Base-by-base conservation (phyloP, 2,329 filamentous ascomycete species). In the Davidsoniella australis region DNA sequence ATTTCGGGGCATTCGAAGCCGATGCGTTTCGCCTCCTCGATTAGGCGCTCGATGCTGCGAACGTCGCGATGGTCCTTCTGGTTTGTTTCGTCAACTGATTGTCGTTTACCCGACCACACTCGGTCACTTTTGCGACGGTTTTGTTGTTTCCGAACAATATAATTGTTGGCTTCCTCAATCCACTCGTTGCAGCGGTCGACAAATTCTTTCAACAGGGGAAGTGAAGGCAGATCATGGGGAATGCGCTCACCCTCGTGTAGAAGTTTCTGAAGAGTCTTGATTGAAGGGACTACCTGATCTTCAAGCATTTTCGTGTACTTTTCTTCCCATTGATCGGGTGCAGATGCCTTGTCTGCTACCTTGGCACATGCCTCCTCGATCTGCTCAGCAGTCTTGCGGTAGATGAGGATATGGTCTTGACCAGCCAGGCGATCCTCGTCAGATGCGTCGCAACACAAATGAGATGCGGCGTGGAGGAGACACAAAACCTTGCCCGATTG, bases 171-270 rank as follows among this genome's bases (percentile, higher is more conserved):
- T 66, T 96, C 89, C 59, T 96, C 91, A 55, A 95, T 86, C 84
- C 93, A 95, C 61, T 94, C 87, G 64, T 94, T 93, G 69, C 91
- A 96, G 59, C 85, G 82, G 58, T 94, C 87, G 62, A 98, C 91
- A 67, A 94, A 98, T 56, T 81, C 76, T 65, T 80, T 83, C 57
- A 98, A 73, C 57, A 85, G 76, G 58, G 82, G 75, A 55, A 98
- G 73, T 54, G 86, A 88, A 56, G 80, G 78, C 54, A 98, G 74
- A 51, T 86, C 82, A 70, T 85, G 93, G 52, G 89, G 87, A 59
- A 98, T 95, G 64, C 86, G 88, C 67, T 98, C 91, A 63, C 91
- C 91, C 70, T 98, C 91, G 61, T 82, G 81, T 52, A 96, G 72
- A 49, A 98, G 72, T 45, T 79, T 78, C 55, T 89, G 82, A 58